A percentile compares a stretch with the other conserved stretches of the same genome.
Conservation (phyloP, 495 filamentous ascomycete genomes). For the Aspergillus ellipticus region DNA sequence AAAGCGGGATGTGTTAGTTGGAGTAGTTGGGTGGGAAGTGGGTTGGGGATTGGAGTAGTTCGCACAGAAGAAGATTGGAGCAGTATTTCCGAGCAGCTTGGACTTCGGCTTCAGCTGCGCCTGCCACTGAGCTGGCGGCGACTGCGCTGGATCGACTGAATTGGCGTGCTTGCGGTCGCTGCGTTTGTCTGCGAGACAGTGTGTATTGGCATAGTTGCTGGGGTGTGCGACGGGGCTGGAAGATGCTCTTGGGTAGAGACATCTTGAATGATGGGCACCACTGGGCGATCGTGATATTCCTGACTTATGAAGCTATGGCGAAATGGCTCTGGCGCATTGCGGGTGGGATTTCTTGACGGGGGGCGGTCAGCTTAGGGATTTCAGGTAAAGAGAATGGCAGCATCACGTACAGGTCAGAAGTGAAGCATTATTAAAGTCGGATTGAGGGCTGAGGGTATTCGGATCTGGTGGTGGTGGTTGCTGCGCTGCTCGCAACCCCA, state of each 20-base stretch:
- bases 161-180: conserved; percentile 16
- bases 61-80: conserved; percentile 53
- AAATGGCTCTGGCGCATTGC: neutral
- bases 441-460: too few relatives aligned
- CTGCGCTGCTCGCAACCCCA: too few relatives aligned
- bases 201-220: conserved; percentile 17
- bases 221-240: conserved; percentile 20
- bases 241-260: conserved; percentile 22
- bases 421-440: too few relatives aligned
- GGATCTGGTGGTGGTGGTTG: too few relatives aligned
- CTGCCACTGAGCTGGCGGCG: conserved; percentile 16
- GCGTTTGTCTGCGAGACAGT: neutral
- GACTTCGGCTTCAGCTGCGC: conserved; percentile 43
- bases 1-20: conserved; percentile 8
- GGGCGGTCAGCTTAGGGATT: neutral
- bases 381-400: neutral
- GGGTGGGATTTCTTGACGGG: neutral
- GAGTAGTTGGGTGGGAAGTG: conserved; percentile 8
- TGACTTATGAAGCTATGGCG: neutral
- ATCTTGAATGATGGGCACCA: conserved; percentile 16
- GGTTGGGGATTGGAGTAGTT: neutral
- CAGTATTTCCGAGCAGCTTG: conserved; percentile 55
- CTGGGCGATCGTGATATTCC: neutral
- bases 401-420: neutral
- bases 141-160: conserved; percentile 23